Base-by-base conservation (phyloP, 2,329 filamentous ascomycete species). In the Aspergillus niger region DNA sequence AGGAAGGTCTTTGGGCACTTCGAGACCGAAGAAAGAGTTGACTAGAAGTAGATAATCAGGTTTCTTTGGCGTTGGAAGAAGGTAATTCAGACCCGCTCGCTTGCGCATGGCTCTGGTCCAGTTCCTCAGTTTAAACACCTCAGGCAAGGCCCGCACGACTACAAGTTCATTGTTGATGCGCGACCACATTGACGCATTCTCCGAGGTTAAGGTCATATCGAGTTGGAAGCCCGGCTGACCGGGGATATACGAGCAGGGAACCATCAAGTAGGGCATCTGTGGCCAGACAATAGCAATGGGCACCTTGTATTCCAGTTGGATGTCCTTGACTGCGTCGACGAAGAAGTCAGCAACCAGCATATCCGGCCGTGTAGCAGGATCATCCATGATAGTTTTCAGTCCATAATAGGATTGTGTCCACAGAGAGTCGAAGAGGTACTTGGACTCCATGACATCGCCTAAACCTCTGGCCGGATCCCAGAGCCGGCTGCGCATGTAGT, bases 271-370 rank as follows among this genome's bases (percentile, higher is more conserved):
- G 0, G 79, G 79, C 77, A 79, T 79, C 60, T 79, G 75, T 2
- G 79, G 76, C 73, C 73, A 78, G 10, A 79, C 67, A 26, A 73
- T 70, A 8, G 78, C 77, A 5, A 80, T 66, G 2, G 78, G 78
- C 3, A 81, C 60, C 13, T 67, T 64, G 36, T 74, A 74, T 63
- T 80, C 69, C 17, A 67, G 59, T 5, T 74, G 70, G 50, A 81
- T 78, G 57, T 81, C 80, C 49, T 72, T 67, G 2, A 72, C 76
- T 0, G 77, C 78, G 6, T 81, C 78, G 28, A 76, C 77, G 41
- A 80, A 79, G 69, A 79, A 81, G 55, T 81, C 79, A 0, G 77
- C 76, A 2, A 81, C 58, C 24, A 81, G 77, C 56, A 81, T 72
- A 62, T 76, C 72, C 0, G 79, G 79, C 11, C 67, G 65, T 2